phyloP scores from a whole-genome alignment of 495 filamentous ascomycete species.

The Lindgomyces ingoldianus region DNA sequence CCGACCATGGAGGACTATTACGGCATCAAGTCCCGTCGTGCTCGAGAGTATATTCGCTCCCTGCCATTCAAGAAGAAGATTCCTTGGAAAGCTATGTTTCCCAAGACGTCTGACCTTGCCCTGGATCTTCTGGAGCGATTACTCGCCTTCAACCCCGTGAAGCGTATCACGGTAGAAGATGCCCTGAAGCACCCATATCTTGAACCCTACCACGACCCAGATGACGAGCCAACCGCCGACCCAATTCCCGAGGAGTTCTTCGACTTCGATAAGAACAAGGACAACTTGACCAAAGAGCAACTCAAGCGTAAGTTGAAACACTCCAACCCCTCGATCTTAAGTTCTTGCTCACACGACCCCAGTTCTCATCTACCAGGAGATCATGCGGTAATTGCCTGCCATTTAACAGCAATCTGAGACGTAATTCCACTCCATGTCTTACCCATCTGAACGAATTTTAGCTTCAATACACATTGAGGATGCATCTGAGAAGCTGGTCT shows the following conservation, averaged over 20 bases:
- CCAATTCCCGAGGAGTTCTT: conserved; percentile 99
- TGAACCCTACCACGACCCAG: conserved; percentile 98
- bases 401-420: background rate
- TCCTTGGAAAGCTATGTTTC: conserved; percentile 95
- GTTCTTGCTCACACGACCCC: conserved; percentile 16
- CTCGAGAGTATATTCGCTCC: conserved; percentile 97
- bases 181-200: conserved; percentile 97
- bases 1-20: conserved; percentile 99
- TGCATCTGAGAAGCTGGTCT: conserved; percentile 16
- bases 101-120: conserved; percentile 90
- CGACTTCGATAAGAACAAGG: conserved; percentile 99
- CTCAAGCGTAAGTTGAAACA: conserved; percentile 67
- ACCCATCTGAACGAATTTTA: background rate
- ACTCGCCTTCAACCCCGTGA: conserved; percentile 96
- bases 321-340: conserved; percentile 13
- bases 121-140: conserved; percentile 94
- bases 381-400: conserved; percentile 82
- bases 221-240: conserved; percentile 95
- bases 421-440: background rate
- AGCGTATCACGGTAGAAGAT: conserved; percentile 97
- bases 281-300: conserved; percentile 96
- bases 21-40: conserved; percentile 97
- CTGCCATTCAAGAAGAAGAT: conserved; percentile 99
- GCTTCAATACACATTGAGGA: background rate
- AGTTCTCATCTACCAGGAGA: conserved; percentile 96